Base-by-base conservation (phyloP, 176 grass and related monocot genomes). In the Avena sativa region DNA sequence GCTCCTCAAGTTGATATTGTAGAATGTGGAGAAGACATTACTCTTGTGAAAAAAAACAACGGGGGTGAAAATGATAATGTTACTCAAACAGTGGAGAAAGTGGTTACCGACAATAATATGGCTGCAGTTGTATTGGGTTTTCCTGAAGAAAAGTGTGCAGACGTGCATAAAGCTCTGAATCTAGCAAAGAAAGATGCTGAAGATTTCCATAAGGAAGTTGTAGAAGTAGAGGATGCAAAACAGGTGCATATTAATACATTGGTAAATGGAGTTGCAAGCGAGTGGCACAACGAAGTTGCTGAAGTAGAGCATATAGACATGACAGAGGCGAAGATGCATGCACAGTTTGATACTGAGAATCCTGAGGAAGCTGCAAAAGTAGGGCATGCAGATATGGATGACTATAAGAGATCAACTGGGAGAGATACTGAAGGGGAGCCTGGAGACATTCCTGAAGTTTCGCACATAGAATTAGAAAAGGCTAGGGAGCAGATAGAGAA, bases 161-260 rank as follows among this genome's bases (percentile, higher is more conserved):
- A 79, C 1, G 1, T 19, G 2, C 66, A 71, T 71, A 52, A 71
- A 79, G 9, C 10, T 62, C 19, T 60, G 81, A 51, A 40, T 52
- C 81, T 61, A 60, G 74, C 52, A 38, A 60, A 52, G 26, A 63
- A 88, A 84, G 51, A 83, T 43, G 7, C 51, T 26, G 50, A 78
- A 36, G 86, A 83, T 49, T 70, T 88, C 10, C 23, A 65, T 40
- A 71, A 40, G 62, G 74, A 88, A 84, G 74, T 79, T 84, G 53
- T 44, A 71, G 76, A 70, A 80, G 73, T 66, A 71, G 52, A 88
- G 19, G 51, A 58, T 68, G 62, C 50, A 76, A 63, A 70, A 53
- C 70, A 55, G 20, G 86, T 75, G 12, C 70, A 81, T 55, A 43
- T n/a, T 88, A 58, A 52, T 69, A 49, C 50, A 57, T 48, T 26